A percentile compares a stretch with the other conserved stretches of the same genome.
Conservation (phyloP, 805 yeast genomes). For the Candida multigemmis region DNA sequence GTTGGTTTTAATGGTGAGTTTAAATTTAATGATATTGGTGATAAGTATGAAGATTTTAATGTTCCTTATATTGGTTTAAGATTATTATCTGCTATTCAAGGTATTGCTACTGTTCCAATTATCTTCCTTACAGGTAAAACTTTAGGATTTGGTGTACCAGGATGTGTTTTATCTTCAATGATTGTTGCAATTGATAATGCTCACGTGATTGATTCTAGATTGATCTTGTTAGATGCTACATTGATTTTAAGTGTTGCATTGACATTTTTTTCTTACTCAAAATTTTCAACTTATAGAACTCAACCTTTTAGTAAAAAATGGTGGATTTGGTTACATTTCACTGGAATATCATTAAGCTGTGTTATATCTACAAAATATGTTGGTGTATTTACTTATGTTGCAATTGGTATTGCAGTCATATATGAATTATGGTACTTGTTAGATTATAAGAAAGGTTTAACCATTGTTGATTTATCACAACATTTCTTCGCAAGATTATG, state of each 20-base stretch:
- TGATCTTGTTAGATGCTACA: conserved; percentile 88
- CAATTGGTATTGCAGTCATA: conserved; percentile 80
- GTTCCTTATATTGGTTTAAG: conserved; percentile 86
- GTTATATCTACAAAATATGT: conserved; percentile 95
- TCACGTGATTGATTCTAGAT: conserved; percentile 81
- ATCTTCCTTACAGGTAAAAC: conserved; percentile 83
- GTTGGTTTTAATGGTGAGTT: conserved; percentile 88
- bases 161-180: conserved; percentile 68
- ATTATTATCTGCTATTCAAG: conserved; percentile 69
- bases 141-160: conserved; percentile 66
- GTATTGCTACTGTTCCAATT: conserved; percentile 73
- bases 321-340: conserved; percentile 81
- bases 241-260: conserved; percentile 75
- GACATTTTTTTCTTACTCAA: conserved; percentile 69
- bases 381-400: conserved; percentile 83
- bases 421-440: conserved; percentile 84
- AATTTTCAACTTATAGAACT: conserved; percentile 59
- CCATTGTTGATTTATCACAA: conserved; percentile 44
- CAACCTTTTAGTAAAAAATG: conserved; percentile 61
- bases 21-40: conserved; percentile 87
- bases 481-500: conserved; percentile 73
- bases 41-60: conserved; percentile 63
- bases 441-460: conserved; percentile 60
- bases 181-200: conserved; percentile 84
- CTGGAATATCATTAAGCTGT: conserved; percentile 82